These are phyloP conservation scores for Dioscorea zingiberensis DNA, from an alignment of 106 monocot species.

Conservation along the genomic window DNA sequence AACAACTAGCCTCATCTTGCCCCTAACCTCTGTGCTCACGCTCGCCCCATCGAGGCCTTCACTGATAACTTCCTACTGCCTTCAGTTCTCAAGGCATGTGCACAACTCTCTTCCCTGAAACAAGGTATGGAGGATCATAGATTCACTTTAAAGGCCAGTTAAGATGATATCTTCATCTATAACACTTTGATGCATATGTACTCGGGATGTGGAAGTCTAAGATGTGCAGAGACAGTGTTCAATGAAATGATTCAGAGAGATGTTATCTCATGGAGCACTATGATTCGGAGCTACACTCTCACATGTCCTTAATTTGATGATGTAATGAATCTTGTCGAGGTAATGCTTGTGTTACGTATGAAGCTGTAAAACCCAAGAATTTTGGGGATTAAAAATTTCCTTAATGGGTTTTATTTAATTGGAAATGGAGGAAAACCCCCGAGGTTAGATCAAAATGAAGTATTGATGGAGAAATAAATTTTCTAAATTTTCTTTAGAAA, in stretches of 20 bases:
- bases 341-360: slow-evolving; percentile 27
- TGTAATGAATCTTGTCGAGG: slow-evolving; percentile 18
- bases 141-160: slow-evolving; percentile 29
- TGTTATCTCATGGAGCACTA: slow-evolving; percentile 56
- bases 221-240: slow-evolving; percentile 25
- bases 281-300: slow-evolving; percentile 29
- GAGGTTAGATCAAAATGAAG: no score
- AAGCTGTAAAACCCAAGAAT: no score
- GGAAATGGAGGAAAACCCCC: no score
- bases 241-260: slow-evolving; percentile 54
- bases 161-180: slow-evolving; percentile 45
- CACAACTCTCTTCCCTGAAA: slow-evolving; percentile 2
- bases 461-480: no score
- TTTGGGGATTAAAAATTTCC: no score
- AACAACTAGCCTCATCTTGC: slow-evolving; percentile 18
- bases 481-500: no score
- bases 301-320: slow-evolving; percentile 4
- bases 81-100: slow-evolving; percentile 56
- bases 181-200: slow-evolving; percentile 61
- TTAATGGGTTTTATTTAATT: no score
- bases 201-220: slow-evolving; percentile 30
- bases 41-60: neutral
- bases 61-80: slow-evolving; percentile 42
- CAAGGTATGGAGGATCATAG: slow-evolving; percentile 37
- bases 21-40: slow-evolving; percentile 22